Percentiles rank a stretch among this genome's conserved stretches.
Evolutionary conservation across 352 stramenopile genomes (phyloP).

Genomic region (Pythium brachiatum): DNA sequence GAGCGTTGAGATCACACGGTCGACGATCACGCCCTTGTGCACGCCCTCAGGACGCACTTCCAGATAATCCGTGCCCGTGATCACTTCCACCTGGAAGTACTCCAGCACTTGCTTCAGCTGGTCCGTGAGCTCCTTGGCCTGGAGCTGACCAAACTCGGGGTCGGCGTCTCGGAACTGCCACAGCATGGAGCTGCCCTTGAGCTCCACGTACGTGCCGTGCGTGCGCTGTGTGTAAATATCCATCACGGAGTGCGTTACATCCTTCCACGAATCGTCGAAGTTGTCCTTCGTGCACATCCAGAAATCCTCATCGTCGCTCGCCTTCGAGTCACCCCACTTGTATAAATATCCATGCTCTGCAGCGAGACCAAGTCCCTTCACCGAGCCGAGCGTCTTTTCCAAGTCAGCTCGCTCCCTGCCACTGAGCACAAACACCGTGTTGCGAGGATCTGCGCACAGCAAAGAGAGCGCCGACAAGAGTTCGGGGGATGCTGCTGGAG

Average conservation of each 20-base stretch:
- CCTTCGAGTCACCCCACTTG: conserved; percentile 83
- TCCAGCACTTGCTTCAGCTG: conserved; percentile 95
- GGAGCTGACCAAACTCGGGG: conserved; percentile 98
- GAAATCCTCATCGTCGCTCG: conserved; percentile 36
- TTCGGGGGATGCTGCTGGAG: conserved; percentile 51
- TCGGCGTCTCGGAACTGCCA: conserved; percentile 99
- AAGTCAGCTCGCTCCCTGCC: conserved; percentile 95
- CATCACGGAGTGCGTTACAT: conserved; percentile 97
- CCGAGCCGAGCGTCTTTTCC: conserved; percentile 91
- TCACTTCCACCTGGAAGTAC: conserved; percentile 95
- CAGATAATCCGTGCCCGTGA: conserved; percentile 85
- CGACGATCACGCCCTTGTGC: conserved; percentile 97
- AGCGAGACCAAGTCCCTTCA: conserved; percentile 94
- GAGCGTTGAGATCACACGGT: conserved; percentile 93
- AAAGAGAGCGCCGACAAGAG: conserved; percentile 89
- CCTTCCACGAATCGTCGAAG: conserved; percentile 96
- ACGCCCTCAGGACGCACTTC: conserved; percentile 96
- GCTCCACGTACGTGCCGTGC: conserved; percentile 99
- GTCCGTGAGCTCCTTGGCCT: conserved; percentile 98
- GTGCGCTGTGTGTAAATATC: conserved; percentile 98
- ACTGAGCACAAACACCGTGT: conserved; percentile 99
- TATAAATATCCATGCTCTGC: conserved; percentile 99
- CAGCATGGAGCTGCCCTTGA: conserved; percentile 97
- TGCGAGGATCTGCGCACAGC: conserved; percentile 94
- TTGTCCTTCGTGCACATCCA: conserved; percentile 88